Percentiles rank a stretch among this genome's conserved stretches.
Evolutionary conservation across 805 yeast species (phyloP).

Genomic region (Candida pseudoglaebosa): DNA sequence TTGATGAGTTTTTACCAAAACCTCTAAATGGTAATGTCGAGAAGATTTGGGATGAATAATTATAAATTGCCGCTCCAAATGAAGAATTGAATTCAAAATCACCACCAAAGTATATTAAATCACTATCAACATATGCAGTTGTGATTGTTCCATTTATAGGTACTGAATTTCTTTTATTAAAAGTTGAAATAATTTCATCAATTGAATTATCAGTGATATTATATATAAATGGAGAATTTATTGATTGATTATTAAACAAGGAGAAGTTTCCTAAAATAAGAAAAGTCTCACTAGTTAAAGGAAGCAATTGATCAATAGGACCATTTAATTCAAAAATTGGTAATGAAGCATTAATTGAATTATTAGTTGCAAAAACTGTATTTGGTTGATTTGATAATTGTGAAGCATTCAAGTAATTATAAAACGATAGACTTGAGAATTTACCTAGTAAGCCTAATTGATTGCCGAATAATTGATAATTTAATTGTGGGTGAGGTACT

Average conservation of each 20-base stretch:
- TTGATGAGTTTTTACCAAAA: slow-evolving; percentile 53
- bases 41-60: slow-evolving; percentile 40
- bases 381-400: slow-evolving; percentile 9
- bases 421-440: slow-evolving; percentile 26
- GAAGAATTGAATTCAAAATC: slow-evolving; percentile 52
- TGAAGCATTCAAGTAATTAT: slow-evolving; percentile 24
- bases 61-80: slow-evolving; percentile 62
- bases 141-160: slow-evolving; percentile 27
- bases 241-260: slow-evolving; percentile 21
- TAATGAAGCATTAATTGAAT: slow-evolving; percentile 13
- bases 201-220: slow-evolving; percentile 24
- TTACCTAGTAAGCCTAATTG: slow-evolving; percentile 29
- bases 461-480: slow-evolving; percentile 24
- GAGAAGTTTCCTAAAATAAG: slow-evolving; percentile 36
- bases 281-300: slow-evolving; percentile 23
- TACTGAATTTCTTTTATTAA: slow-evolving; percentile 12
- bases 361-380: slow-evolving; percentile 19
- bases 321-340: slow-evolving; percentile 32
- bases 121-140: slow-evolving; percentile 36
- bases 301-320: slow-evolving; percentile 22
- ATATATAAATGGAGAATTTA: slow-evolving; percentile 32
- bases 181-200: slow-evolving; percentile 18
- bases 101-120: slow-evolving; percentile 77
- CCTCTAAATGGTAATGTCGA: slow-evolving; percentile 67
- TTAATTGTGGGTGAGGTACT: slow-evolving; percentile 17